Evolutionary conservation across 225 moss, liverwort and hornwort species (phyloP), one percentile per base, ranked within the genome.

Genomic region (Sphagnum tenellum): DNA sequence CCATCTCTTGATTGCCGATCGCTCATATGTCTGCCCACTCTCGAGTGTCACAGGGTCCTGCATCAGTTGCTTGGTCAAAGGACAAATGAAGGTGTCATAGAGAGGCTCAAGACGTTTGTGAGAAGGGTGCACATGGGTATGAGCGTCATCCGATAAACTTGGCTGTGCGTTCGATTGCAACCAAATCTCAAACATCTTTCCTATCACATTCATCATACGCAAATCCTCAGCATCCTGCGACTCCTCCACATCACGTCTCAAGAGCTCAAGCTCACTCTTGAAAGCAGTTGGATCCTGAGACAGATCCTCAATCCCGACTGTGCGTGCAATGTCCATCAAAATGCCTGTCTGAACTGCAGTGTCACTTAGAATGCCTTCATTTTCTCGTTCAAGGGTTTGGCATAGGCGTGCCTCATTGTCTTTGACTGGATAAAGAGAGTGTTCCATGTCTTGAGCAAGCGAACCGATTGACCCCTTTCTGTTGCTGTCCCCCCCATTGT

Each of bases 261-360:
- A 65, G 45, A 90, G 74, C 61, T 98, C 89, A 14, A 98, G 85
- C 79, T 98, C 92, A 12, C 85, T 87, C 64, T 87, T 83, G 53
- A 98, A 81, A 14, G 83, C 90, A 50, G 79, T 72, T 2, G 90
- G 89, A 45, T 98, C 93, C 10, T 85, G 81, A 8, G 78, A 66
- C 50, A 93, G 64, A 65, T 93, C 96, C 57, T 90, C 87, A n/a
- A 98, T 83, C 2, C 96, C 96, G 61, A 90, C 74, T 2, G 96
- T 88, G 53, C 93, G 88, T n/a, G 96, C 96, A 56, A 93, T 89
- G 64, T 98, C 96, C 96, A 98, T 93, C 12, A 93, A 79, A 78
- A 98, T 87, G 50, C 81, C 96, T 13, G 88, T 80, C 80, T 98
- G 96, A 60, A 98, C 88, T 5, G 86, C 89, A 55, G 89, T 75